A percentile compares a stretch with the other conserved stretches of the same genome.
Evolutionary conservation across 2,329 filamentous ascomycete genomes (phyloP).

Genomic region (Aspergillus unguis): DNA sequence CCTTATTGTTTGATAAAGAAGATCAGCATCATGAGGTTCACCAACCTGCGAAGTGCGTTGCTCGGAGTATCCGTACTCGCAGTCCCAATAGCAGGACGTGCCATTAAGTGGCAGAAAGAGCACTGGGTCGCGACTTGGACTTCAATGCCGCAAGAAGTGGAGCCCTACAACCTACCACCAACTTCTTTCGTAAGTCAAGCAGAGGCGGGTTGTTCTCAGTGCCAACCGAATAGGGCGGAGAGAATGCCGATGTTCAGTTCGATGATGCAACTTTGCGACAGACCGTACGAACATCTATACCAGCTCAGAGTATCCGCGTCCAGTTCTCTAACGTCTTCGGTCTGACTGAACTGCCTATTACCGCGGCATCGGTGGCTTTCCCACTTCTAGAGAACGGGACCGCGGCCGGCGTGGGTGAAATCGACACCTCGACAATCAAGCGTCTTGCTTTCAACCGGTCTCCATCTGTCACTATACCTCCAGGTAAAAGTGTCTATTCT

Average conservation of each 20-base stretch:
- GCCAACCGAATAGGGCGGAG: slow-evolving; percentile 47
- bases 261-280: slow-evolving; percentile 63
- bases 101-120: background rate
- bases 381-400: slow-evolving; percentile 33
- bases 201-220: background rate
- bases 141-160: slow-evolving; percentile 63
- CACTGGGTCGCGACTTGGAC: slow-evolving; percentile 65
- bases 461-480: slow-evolving; percentile 50
- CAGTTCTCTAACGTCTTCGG: slow-evolving; percentile 66
- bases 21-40: background rate
- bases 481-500: slow-evolving; percentile 57
- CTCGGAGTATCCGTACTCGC: background rate
- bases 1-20: background rate
- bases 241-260: slow-evolving; percentile 49
- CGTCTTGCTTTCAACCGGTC: slow-evolving; percentile 50
- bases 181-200: slow-evolving; percentile 53
- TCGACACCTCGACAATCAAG: slow-evolving; percentile 48
- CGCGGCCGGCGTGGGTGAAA: slow-evolving; percentile 47
- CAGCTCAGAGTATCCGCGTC: slow-evolving; percentile 56
- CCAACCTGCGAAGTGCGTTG: background rate
- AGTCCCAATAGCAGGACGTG: background rate
- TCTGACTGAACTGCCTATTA: slow-evolving; percentile 57
- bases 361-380: slow-evolving; percentile 56
- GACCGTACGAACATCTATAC: slow-evolving; percentile 60
- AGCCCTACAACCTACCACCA: slow-evolving; percentile 60